Evolutionary conservation across 345 rosid genomes (phyloP).

Genomic region (Brassica cretica): DNA sequence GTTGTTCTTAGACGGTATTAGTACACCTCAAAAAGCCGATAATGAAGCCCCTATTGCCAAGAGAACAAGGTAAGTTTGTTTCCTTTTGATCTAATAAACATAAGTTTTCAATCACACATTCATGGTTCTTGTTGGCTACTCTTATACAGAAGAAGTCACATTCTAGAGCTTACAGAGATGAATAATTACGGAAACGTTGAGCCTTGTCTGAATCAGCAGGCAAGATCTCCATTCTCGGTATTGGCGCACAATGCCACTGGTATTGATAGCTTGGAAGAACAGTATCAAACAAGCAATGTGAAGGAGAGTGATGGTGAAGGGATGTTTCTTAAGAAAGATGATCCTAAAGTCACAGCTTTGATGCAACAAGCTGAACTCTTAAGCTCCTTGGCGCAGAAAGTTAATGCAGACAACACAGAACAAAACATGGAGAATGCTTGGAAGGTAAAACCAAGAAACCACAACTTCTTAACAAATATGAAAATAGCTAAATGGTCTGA

Average conservation of each 20-base stretch:
- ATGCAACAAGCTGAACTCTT: constrained; percentile 95
- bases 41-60: constrained; percentile 46
- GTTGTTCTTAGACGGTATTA: constrained; percentile 45
- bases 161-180: constrained; percentile 47
- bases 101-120: background rate
- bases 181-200: constrained; percentile 36
- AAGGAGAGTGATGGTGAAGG: constrained; percentile 66
- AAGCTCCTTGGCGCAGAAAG: constrained; percentile 72
- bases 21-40: constrained; percentile 33
- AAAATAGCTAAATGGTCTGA: background rate
- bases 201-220: constrained; percentile 39
- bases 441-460: constrained; percentile 59
- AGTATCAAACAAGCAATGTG: constrained; percentile 38
- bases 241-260: constrained; percentile 54
- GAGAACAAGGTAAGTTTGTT: constrained; percentile 49
- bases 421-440: constrained; percentile 94
- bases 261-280: constrained; percentile 39
- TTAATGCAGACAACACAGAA: constrained; percentile 70
- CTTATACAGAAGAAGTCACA: constrained; percentile 66
- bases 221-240: constrained; percentile 67
- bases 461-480: background rate
- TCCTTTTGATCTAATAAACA: background rate
- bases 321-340: constrained; percentile 73
- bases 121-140: constrained; percentile 1
- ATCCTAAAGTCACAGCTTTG: constrained; percentile 79